Percentiles rank a stretch among this genome's conserved stretches.
Conservation (phyloP, 164 flowering plant genomes). For the Tetrastigma voinierianum region DNA sequence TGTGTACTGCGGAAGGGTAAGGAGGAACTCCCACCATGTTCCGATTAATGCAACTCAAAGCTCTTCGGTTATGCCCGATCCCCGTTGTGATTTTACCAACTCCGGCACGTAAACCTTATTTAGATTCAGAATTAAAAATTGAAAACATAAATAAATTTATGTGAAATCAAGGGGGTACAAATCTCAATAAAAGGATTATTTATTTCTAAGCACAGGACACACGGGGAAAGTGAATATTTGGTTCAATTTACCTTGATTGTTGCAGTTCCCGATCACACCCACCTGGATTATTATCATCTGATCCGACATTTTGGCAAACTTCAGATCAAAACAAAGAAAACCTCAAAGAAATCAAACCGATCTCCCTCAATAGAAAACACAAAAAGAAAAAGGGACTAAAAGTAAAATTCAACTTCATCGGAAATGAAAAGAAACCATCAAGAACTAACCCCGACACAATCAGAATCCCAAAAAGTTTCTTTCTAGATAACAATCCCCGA, state of each 20-base stretch:
- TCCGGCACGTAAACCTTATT: conserved; percentile 33
- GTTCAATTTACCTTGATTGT: conserved; percentile 34
- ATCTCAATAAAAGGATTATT: background rate
- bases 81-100: conserved; percentile 35
- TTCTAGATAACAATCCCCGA: conserved; percentile 5
- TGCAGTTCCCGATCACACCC: conserved; percentile 35
- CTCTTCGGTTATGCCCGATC: conserved; percentile 58
- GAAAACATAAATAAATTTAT: conserved; percentile 6
- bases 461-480: background rate
- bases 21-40: conserved; percentile 61
- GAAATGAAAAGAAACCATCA: background rate
- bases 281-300: conserved; percentile 64
- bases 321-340: conserved; percentile 15
- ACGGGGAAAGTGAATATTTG: background rate
- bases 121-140: background rate
- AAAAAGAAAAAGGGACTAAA: background rate
- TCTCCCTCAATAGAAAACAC: background rate
- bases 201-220: background rate
- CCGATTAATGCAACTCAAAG: conserved; percentile 55
- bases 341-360: background rate
- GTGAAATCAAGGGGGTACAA: no score
- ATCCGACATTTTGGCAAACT: conserved; percentile 46
- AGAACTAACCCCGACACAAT: conserved; percentile 7
- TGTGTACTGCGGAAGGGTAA: conserved; percentile 50
- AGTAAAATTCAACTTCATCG: background rate